Percentiles rank a stretch among this genome's conserved stretches.
These are phyloP conservation scores for Grosmannia huntii DNA, from an alignment of 2,329 filamentous ascomycete genomes.

Conservation along the genomic window DNA sequence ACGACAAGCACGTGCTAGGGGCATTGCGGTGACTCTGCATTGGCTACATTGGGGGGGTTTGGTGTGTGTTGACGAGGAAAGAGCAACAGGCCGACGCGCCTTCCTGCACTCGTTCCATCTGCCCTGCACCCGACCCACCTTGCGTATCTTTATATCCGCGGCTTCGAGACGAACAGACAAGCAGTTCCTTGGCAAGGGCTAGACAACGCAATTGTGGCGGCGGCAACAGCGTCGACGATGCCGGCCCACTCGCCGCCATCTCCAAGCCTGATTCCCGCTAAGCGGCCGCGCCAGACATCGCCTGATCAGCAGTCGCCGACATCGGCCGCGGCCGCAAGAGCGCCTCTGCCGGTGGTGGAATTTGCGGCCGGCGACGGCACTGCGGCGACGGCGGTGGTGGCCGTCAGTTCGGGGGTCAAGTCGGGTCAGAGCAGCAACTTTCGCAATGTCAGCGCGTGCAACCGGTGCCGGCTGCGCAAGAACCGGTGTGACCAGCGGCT, in stretches of 20 bases:
- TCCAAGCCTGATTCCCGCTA: slow-evolving; percentile 37
- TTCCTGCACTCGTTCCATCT: background rate
- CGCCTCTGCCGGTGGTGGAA: background rate
- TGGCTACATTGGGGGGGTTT: background rate
- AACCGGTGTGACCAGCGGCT: slow-evolving; percentile 91
- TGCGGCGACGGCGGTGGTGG: background rate
- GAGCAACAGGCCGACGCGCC: background rate
- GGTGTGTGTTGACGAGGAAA: background rate
- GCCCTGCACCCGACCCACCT: background rate
- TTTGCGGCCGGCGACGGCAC: background rate
- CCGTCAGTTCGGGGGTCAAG: slow-evolving; percentile 19
- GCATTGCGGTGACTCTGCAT: background rate
- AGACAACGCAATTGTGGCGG: background rate
- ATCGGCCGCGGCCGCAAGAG: background rate
- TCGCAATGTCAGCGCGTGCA: slow-evolving; percentile 86
- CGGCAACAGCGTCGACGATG: slow-evolving; percentile 20
- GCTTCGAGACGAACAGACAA: no score
- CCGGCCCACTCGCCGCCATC: slow-evolving; percentile 35
- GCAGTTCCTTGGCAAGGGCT: no score
- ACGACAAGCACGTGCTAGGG: background rate
- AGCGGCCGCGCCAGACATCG: slow-evolving; percentile 43
- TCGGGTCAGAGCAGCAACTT: slow-evolving; percentile 53
- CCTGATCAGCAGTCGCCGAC: slow-evolving; percentile 16
- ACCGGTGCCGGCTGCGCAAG: slow-evolving; percentile 82
- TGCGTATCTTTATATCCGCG: background rate